Percentiles rank a stretch among this genome's conserved stretches.
phyloP scores from a whole-genome alignment of 176 grass and related monocot species.

The Oryza meridionalis region DNA sequence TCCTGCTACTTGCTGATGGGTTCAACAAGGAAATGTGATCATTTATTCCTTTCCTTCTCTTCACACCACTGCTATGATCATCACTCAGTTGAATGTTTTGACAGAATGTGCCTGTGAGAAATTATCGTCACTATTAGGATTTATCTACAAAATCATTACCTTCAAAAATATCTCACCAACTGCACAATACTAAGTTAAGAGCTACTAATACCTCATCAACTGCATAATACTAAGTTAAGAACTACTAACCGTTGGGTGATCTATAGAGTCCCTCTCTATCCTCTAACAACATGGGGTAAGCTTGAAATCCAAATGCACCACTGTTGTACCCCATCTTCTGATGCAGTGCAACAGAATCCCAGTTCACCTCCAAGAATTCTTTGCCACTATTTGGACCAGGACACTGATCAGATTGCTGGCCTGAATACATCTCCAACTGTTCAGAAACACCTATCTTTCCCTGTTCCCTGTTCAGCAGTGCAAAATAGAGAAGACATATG shows the following conservation, averaged over 20 bases:
- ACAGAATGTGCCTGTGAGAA: slow-evolving; percentile 48
- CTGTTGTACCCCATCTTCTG: slow-evolving; percentile 67
- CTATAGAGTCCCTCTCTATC: slow-evolving; percentile 46
- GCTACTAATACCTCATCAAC: slow-evolving; percentile 21
- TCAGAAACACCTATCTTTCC: slow-evolving; percentile 37
- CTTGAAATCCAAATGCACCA: slow-evolving; percentile 55
- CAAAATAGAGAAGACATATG: slow-evolving; percentile 37
- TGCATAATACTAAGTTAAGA: slow-evolving; percentile 35
- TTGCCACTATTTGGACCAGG: slow-evolving; percentile 50
- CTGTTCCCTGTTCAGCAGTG: slow-evolving; percentile 31
- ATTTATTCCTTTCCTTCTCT: slow-evolving; percentile 62
- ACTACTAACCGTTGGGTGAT: slow-evolving; percentile 52
- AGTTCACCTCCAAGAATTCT: slow-evolving; percentile 57
- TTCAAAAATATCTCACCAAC: neutral
- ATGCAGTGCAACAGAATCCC: slow-evolving; percentile 65
- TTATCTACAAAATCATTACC: slow-evolving; percentile 21
- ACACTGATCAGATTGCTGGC: slow-evolving; percentile 61
- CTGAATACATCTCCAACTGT: slow-evolving; percentile 61
- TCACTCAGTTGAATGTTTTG: slow-evolving; percentile 59
- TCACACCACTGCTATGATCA: slow-evolving; percentile 48
- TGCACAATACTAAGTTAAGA: slow-evolving; percentile 34
- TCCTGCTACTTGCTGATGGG: slow-evolving; percentile 35
- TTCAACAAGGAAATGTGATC: slow-evolving; percentile 39
- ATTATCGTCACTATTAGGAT: slow-evolving; percentile 3
- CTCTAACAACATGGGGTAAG: slow-evolving; percentile 52